Evolutionary conservation across 306 rosid genomes (phyloP).

Genomic region (Dryas drummondii): DNA sequence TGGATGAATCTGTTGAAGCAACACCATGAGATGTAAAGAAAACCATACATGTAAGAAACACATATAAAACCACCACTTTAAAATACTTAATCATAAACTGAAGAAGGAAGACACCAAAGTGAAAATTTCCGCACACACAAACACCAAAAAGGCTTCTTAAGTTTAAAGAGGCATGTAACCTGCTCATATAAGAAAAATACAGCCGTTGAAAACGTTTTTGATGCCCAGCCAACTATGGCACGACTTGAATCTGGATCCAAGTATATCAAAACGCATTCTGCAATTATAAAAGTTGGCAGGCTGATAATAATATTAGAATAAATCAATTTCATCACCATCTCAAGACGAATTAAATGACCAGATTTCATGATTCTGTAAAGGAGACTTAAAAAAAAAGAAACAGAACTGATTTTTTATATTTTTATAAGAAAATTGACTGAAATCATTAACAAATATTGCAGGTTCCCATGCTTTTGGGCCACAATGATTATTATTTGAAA

Average conservation of each 20-base stretch:
- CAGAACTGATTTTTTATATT: neutral
- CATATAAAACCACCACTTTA: neutral
- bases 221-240: slow-evolving; percentile 79
- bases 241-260: slow-evolving; percentile 87
- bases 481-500: neutral
- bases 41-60: slow-evolving; percentile 15
- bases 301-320: slow-evolving; percentile 81
- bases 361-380: neutral
- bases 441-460: slow-evolving; percentile 2
- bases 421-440: too few species aligned
- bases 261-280: slow-evolving; percentile 99
- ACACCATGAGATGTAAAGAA: slow-evolving; percentile 25
- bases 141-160: slow-evolving; percentile 5
- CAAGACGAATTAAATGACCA: slow-evolving; percentile 15
- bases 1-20: slow-evolving; percentile 72
- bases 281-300: slow-evolving; percentile 98
- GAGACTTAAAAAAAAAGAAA: neutral
- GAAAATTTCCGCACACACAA: neutral
- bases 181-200: slow-evolving; percentile 91
- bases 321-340: slow-evolving; percentile 35
- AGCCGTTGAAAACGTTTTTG: slow-evolving; percentile 70
- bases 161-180: slow-evolving; percentile 46
- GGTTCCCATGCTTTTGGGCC: neutral
- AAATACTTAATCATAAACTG: neutral
- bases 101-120: slow-evolving; percentile 1